Conservation (phyloP, 2,329 filamentous ascomycete species). For the Fonsecaea nubica region DNA sequence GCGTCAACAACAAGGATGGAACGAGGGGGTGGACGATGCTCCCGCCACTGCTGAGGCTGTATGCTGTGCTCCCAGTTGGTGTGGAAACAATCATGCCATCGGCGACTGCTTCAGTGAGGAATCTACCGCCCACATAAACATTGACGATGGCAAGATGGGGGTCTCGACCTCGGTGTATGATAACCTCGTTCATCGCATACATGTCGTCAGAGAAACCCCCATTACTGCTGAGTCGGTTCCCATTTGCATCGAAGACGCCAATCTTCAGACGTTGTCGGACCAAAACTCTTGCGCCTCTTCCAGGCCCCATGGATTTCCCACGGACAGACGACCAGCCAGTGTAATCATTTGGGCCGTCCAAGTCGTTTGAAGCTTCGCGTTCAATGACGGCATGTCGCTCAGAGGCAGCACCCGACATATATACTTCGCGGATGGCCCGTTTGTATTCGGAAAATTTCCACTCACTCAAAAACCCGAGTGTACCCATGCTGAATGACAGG, state of each 20-base stretch:
- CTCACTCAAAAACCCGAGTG: constrained; percentile 90
- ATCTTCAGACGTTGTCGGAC: constrained; percentile 87
- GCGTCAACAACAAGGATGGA: constrained; percentile 84
- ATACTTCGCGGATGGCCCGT: constrained; percentile 87
- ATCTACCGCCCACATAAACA: constrained; percentile 85
- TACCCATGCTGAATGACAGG: constrained; percentile 95
- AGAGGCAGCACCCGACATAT: constrained; percentile 74
- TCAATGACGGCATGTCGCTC: constrained; percentile 53
- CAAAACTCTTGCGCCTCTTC: constrained; percentile 78
- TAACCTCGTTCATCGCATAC: constrained; percentile 91
- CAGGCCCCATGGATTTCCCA: constrained; percentile 80
- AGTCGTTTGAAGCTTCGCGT: constrained; percentile 48
- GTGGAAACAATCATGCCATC: constrained; percentile 95
- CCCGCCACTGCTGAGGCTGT: constrained; percentile 89
- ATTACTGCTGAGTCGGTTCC: constrained; percentile 50
- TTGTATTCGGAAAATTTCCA: constrained; percentile 97
- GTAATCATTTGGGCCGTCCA: constrained; percentile 33
- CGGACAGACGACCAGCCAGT: constrained; percentile 74
- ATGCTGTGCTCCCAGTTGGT: constrained; percentile 93
- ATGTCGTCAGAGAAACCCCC: constrained; percentile 52
- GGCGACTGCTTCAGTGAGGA: constrained; percentile 90
- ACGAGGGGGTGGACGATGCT: constrained; percentile 94
- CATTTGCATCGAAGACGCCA: constrained; percentile 76
- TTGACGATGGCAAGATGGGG: constrained; percentile 92
- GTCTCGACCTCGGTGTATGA: constrained; percentile 87